A percentile compares a stretch with the other conserved stretches of the same genome.
These are phyloP conservation scores for Penicillium decumbens DNA, from an alignment of 2,329 filamentous ascomycete species.

Conservation along the genomic window DNA sequence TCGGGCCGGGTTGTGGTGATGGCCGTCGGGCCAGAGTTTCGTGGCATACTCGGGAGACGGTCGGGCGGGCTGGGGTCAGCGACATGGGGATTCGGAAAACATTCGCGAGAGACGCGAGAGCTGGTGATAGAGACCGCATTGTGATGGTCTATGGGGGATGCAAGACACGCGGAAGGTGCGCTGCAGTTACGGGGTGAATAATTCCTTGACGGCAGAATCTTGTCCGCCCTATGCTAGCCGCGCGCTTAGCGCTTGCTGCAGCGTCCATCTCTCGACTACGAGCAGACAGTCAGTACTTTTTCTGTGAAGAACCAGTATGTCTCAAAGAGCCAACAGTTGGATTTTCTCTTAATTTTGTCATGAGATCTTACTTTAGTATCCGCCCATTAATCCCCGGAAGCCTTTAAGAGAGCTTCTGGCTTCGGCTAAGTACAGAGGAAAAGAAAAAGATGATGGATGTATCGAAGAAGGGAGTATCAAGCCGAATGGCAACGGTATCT, in stretches of 20 bases:
- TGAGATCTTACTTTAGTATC: background rate
- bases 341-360: background rate
- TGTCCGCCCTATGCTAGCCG: conserved; percentile 21
- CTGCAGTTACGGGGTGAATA: conserved; percentile 17
- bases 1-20: conserved; percentile 17
- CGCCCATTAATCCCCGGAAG: background rate
- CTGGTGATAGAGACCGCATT: conserved; percentile 38
- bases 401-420: background rate
- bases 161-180: conserved; percentile 10
- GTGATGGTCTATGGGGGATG: conserved; percentile 21
- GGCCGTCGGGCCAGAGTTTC: conserved; percentile 19
- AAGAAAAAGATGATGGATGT: background rate
- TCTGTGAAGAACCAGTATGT: background rate
- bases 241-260: conserved; percentile 15
- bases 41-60: conserved; percentile 21
- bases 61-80: conserved; percentile 26
- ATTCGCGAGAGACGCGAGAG: conserved; percentile 44
- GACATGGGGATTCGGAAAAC: conserved; percentile 44
- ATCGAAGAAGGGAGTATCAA: background rate
- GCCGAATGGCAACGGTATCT: conserved; percentile 11
- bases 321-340: background rate
- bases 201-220: conserved; percentile 26
- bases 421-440: background rate
- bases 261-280: background rate
- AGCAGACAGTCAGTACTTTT: too few relatives aligned